Conservation (phyloP, 192 early-diverging fungal genomes). For the Coemansia sp. region DNA sequence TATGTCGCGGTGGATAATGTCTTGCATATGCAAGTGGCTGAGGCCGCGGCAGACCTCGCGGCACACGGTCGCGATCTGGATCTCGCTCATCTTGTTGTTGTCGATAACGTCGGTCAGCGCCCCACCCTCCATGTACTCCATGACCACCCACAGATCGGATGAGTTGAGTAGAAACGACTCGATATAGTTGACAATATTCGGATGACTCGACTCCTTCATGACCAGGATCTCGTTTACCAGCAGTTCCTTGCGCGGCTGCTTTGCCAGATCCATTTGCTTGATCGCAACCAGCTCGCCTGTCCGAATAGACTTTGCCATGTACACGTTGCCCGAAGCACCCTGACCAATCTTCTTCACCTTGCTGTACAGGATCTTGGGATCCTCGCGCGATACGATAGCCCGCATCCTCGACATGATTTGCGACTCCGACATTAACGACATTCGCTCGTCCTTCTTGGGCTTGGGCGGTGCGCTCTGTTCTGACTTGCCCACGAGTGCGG, state of each 20-base stretch:
- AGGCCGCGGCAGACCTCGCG: slow-evolving; percentile 79
- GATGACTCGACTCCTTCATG: slow-evolving; percentile 90
- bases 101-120: slow-evolving; percentile 96
- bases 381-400: slow-evolving; percentile 83
- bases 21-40: slow-evolving; percentile 72
- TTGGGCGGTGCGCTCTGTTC: slow-evolving; percentile 49
- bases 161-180: slow-evolving; percentile 85
- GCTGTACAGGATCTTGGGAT: slow-evolving; percentile 86
- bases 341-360: slow-evolving; percentile 97
- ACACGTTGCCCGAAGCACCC: slow-evolving; percentile 98
- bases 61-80: slow-evolving; percentile 91
- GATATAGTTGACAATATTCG: slow-evolving; percentile 97
- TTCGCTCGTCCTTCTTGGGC: slow-evolving; percentile 71
- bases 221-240: slow-evolving; percentile 90
- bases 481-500: slow-evolving; percentile 51
- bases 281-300: slow-evolving; percentile 81
- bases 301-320: slow-evolving; percentile 75
- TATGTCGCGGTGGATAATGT: slow-evolving; percentile 90
- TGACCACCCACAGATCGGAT: slow-evolving; percentile 91
- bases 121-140: slow-evolving; percentile 99
- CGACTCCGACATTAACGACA: slow-evolving; percentile 85
- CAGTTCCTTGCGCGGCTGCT: slow-evolving; percentile 87
- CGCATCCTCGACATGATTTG: slow-evolving; percentile 94
- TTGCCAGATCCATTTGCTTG: slow-evolving; percentile 88
- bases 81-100: slow-evolving; percentile 89